Base-by-base conservation (phyloP, 495 filamentous ascomycete genomes). In the Talaromyces trachyspermus region DNA sequence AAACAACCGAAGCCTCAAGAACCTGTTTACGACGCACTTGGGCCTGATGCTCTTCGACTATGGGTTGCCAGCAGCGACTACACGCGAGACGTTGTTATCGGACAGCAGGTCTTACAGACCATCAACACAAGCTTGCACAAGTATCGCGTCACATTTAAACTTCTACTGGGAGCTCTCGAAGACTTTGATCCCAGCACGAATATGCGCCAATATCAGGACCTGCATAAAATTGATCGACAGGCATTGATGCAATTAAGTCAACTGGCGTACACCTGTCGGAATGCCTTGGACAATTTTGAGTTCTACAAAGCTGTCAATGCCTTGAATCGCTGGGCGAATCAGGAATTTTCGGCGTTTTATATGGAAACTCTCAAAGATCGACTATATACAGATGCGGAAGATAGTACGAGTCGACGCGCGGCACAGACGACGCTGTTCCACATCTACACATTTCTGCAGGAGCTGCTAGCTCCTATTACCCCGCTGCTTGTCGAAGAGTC, bases 51-150 rank as follows among this genome's bases (percentile, higher is more conserved):
- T 17, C 74, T 97, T n/a, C 80, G 92, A 15, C 63, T 97, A 32
- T 99, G 92, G 92, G 89, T 77, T 30, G 90, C 90, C 3, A 86
- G 80, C 57, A 86, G 84, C 56, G 91, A 97, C 60, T 97, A 95
- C 63, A 95, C 89, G 2, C 77, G 72, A 6, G 92, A 99, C 60
- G 79, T 97, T 17, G 70, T 82, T 17, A 79, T 97, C 52, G 83
- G 88, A 26, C 75, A 80, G 50, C 71, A 81, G 2, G 80, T 90
- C 0, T 77, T 98, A 12, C 76, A 80, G 39, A 74, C 81, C 12
- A 79, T 90, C 30, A 81, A 92, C 54, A 78, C 75, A 25, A 76
- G 76, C 12, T 66, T 97, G 14, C 76, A 89, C 56, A 97, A 95
- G 63, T 89, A 86, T 57, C 79, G 92, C 18, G 81, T 85, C 22